Evolutionary conservation across 2,329 filamentous ascomycete genomes (phyloP), one percentile per base, ranked within the genome.

Genomic region (Shiraia sp.): DNA sequence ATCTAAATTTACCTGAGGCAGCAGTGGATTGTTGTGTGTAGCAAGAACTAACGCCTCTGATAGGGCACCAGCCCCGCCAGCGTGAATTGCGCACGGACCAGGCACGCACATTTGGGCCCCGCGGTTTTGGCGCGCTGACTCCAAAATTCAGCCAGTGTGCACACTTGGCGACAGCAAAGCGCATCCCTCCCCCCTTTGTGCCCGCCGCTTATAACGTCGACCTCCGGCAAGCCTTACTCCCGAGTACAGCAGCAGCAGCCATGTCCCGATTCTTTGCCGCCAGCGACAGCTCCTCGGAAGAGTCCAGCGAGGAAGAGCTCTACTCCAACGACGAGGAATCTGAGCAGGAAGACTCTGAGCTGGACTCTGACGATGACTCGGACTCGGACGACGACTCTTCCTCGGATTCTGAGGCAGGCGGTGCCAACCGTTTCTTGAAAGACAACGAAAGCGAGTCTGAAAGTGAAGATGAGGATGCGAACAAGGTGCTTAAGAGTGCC

Each of bases 261-360:
- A 66, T 65, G 65, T 97, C 93, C 81, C 88, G 90, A 78, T 99
- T 97, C 77, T 97, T 97, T 81, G 88, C 90, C 74, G 88, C 88
- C 72, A 88, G 86, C 78, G 91, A 95, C 75, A 96, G 91, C 83
- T 96, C 92, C 68, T 89, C 84, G 79, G 91, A 96, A 75, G 91
- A 89, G 80, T 95, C 90, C 53, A 83, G 80, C 66, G 92, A 96
- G 63, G 92, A 97, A 79, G 91, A 97, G 75, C 86, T 96, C 75
- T 95, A 95, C 83, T 86, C 86, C 61, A 85, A 85, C 72, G 87
- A 88, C 70, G 81, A 85, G 65, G 75, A 56, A 40, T 59, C 79
- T 24, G 51, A 61, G 36, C 55, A 59, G 45, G 63, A 63, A 49
- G 54, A 57, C 70, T 75, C 54, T 53, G 75, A 84, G 54, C 74